These are phyloP conservation scores for Neurospora crassa DNA, from an alignment of 2,329 filamentous ascomycete genomes.

Conservation along the genomic window DNA sequence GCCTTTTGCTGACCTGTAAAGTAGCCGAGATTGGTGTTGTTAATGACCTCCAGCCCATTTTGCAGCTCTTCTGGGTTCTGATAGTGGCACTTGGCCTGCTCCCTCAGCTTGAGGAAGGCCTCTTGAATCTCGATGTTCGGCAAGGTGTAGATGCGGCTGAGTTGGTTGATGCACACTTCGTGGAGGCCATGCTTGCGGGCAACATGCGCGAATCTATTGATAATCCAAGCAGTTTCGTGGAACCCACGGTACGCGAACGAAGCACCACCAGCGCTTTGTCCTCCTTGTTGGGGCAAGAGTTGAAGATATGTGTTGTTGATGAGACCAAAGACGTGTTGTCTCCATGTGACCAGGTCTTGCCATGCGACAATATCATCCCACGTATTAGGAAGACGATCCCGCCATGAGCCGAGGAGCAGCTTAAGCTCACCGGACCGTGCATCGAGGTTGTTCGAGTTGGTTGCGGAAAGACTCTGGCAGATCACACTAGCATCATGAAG, in stretches of 20 bases:
- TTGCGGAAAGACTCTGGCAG: conserved; percentile 79
- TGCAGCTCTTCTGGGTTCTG: conserved; percentile 89
- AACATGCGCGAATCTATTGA: conserved; percentile 96
- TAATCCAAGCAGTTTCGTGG: conserved; percentile 99
- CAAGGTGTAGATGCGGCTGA: conserved; percentile 95
- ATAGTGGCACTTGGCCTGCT: conserved; percentile 98
- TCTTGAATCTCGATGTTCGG: conserved; percentile 99
- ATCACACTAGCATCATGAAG: conserved; percentile 96
- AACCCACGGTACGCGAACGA: conserved; percentile 96
- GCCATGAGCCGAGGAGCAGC: conserved; percentile 85
- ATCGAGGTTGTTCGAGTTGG: conserved; percentile 77
- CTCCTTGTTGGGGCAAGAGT: conserved; percentile 68
- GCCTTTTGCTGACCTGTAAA: conserved; percentile 94
- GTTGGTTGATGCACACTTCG: conserved; percentile 93
- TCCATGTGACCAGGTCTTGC: conserved; percentile 99
- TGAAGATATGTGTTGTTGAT: conserved; percentile 92
- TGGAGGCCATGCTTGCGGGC: conserved; percentile 93
- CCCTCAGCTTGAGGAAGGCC: conserved; percentile 93
- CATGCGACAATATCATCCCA: conserved; percentile 99
- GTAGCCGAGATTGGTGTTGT: conserved; percentile 98
- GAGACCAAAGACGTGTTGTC: conserved; percentile 95
- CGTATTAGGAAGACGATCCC: conserved; percentile 88
- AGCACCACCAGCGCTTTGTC: conserved; percentile 74
- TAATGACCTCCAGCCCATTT: conserved; percentile 93
- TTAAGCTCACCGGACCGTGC: conserved; percentile 94